Base-by-base conservation (phyloP, 495 filamentous ascomycete species). In the Lophiotrema nucula region DNA sequence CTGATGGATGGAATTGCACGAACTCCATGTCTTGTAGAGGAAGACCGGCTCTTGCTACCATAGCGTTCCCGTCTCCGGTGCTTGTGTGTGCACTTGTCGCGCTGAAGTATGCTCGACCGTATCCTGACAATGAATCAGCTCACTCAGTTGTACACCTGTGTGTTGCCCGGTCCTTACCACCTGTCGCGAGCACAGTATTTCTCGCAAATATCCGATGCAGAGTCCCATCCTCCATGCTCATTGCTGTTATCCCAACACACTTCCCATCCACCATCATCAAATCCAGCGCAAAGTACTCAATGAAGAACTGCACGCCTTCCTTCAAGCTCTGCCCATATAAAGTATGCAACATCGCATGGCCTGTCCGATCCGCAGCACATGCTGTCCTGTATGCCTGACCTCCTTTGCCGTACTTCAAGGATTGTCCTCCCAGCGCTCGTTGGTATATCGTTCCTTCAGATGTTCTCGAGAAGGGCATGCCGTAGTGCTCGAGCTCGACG, bases 11-110 rank as follows among this genome's bases (percentile, higher is more conserved):
- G 84, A 98, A 98, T 79, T 98, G 93, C 63, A 98, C 93, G 77
- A 98, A 98, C 76, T 98, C 93, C 68, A 98, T 81, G 82, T 98
- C 93, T 78, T 98, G 93, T 80, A 96, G 95, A 51, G 93, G 93
- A 28, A 98, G 88, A 71, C 93, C 93, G 53, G 93, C 93, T 74
- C 93, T 90, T 62, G 93, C 87, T 70, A 96, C 93, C 93, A 98
- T 97, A 60, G 93, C 93, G 87, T 91, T 95, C 72, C 93, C 93
- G 70, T 98, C 93, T 81, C 93, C 93, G 56, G 93, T 98, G 78
- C 93, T 97, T 64, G 93, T 98, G 76, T 98, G 93, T 52, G 93
- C 93, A 49, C 90, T 96, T 22, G 93, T 98, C 73, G 93, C 97
- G 71, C 84, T 89, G 84, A 98, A 98, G 81, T 96, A 98, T 67